Conservation (phyloP, 164 flowering plant genomes). For the Amborella trichopoda region DNA sequence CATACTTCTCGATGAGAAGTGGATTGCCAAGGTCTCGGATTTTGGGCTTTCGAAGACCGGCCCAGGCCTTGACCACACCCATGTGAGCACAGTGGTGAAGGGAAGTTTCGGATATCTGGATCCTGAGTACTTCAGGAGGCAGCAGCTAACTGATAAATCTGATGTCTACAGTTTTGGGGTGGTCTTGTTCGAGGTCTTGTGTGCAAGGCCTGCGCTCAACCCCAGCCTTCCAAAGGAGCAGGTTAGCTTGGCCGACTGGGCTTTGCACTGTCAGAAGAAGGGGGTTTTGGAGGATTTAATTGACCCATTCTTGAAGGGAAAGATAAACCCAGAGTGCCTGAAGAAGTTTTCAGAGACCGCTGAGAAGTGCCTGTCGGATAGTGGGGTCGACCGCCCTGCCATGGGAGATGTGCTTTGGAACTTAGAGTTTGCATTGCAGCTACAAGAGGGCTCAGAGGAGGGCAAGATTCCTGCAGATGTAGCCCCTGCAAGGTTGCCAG, state of each 20-base stretch:
- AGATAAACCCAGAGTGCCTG: constrained; percentile 23
- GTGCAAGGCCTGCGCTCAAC: constrained; percentile 39
- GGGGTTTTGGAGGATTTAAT: constrained; percentile 20
- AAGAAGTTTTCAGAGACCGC: constrained; percentile 15
- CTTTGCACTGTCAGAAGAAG: constrained; percentile 7
- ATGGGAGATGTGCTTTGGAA: constrained; percentile 32
- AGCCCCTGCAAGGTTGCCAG: not conserved
- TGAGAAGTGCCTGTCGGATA: constrained; percentile 17
- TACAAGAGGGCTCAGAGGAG: constrained; percentile 23
- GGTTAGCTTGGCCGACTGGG: constrained; percentile 47
- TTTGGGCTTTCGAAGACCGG: constrained; percentile 14
- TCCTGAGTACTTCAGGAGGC: constrained; percentile 13
- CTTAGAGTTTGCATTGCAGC: constrained; percentile 20
- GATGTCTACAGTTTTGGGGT: constrained; percentile 16
- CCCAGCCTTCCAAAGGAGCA: constrained; percentile 43
- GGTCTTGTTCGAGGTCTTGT: constrained; percentile 28
- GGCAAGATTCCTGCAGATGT: not conserved
- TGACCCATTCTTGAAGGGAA: constrained; percentile 22
- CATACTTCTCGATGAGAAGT: constrained; percentile 12
- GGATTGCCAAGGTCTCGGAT: constrained; percentile 13
- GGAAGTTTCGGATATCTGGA: constrained; percentile 15
- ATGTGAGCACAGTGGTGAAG: constrained; percentile 16
- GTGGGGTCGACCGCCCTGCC: constrained; percentile 24
- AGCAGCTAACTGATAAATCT: constrained; percentile 12
- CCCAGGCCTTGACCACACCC: constrained; percentile 9